phyloP scores from a whole-genome alignment of 768 basidiomycete species.

The Galerina marginata region DNA sequence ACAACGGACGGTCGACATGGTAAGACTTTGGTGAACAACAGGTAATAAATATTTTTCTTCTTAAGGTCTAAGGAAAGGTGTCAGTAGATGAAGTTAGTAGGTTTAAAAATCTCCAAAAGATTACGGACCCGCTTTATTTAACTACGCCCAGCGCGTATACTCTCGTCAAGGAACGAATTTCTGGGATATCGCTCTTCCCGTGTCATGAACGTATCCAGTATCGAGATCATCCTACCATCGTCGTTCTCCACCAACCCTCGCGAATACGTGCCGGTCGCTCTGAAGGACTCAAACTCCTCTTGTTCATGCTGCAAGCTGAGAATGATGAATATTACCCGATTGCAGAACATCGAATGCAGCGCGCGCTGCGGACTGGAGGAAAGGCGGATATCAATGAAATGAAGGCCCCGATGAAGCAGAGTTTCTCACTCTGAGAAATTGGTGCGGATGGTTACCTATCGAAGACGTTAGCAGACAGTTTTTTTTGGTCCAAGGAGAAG shows the following conservation, averaged over 20 bases:
- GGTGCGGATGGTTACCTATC: slow-evolving; percentile 7
- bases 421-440: slow-evolving; percentile 13
- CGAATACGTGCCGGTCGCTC: background rate
- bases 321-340: slow-evolving; percentile 34
- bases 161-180: too few species aligned
- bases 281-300: background rate
- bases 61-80: too few species aligned
- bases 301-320: slow-evolving; percentile 12
- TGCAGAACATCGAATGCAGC: slow-evolving; percentile 36
- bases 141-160: too few species aligned
- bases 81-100: too few species aligned
- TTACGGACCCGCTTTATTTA: too few species aligned
- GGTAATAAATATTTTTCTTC: too few species aligned
- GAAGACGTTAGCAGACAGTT: background rate
- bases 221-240: background rate
- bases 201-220: slow-evolving; percentile 11
- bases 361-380: slow-evolving; percentile 29
- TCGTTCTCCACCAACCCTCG: background rate
- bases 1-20: too few species aligned
- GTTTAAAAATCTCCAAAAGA: too few species aligned
- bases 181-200: background rate
- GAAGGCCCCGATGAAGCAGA: background rate
- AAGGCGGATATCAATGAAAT: background rate
- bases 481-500: background rate
- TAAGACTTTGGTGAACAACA: too few species aligned